Conservation (phyloP, 371 early-diverging fungal genomes). For the Lichtheimia hyalospora region DNA sequence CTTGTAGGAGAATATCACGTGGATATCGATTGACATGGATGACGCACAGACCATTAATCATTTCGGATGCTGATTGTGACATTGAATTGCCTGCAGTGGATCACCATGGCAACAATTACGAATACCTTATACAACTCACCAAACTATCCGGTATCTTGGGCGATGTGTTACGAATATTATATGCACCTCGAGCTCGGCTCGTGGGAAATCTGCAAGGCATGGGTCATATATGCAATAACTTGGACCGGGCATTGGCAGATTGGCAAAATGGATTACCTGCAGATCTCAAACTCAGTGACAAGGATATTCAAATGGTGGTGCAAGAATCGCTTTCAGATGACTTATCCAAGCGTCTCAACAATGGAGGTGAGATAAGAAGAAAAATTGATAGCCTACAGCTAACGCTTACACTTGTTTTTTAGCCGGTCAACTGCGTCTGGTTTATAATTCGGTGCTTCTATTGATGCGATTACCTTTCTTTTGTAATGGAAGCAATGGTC, state of each 20-base stretch:
- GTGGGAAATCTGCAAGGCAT: slow-evolving; percentile 19
- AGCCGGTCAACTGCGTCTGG: slow-evolving; percentile 31
- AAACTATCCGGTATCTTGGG: slow-evolving; percentile 35
- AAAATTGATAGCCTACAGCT: too few relatives aligned
- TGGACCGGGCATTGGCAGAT: slow-evolving; percentile 23
- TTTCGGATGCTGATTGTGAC: slow-evolving; percentile 47
- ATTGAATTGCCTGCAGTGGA: slow-evolving; percentile 22
- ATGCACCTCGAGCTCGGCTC: slow-evolving; percentile 31
- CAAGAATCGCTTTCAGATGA: slow-evolving; percentile 9
- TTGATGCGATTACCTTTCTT: slow-evolving; percentile 28
- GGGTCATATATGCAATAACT: slow-evolving; percentile 18
- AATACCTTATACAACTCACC: slow-evolving; percentile 20
- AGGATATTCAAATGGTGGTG: slow-evolving; percentile 19
- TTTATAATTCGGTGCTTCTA: slow-evolving; percentile 22
- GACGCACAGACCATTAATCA: slow-evolving; percentile 31
- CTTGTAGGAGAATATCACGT: not conserved
- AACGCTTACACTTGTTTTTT: not conserved
- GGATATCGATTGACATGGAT: not conserved
- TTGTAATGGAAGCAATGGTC: slow-evolving; percentile 1
- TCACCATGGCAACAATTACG: slow-evolving; percentile 9
- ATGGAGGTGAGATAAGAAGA: slow-evolving; percentile 24
- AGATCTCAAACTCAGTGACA: slow-evolving; percentile 15
- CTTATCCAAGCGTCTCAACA: slow-evolving; percentile 25
- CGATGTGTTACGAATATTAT: slow-evolving; percentile 30
- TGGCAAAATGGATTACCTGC: slow-evolving; percentile 30